Conservation (phyloP, 2,329 filamentous ascomycete species). For the Neonectria sp. region DNA sequence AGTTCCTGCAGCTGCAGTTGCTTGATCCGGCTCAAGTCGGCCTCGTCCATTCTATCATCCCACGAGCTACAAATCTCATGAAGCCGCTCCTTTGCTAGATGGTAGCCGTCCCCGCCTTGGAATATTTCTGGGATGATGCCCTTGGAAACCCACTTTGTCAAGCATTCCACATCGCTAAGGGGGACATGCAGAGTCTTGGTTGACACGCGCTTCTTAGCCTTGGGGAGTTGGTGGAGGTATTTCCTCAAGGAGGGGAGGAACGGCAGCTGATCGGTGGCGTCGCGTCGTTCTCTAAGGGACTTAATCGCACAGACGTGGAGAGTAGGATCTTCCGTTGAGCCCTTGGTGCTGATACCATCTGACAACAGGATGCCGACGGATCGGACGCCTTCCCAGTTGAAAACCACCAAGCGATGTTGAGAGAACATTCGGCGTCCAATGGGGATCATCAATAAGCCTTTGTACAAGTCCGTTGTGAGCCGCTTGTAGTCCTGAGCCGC, state of each 20-base stretch:
- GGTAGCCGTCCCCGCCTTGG: slow-evolving; percentile 63
- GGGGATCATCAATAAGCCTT: slow-evolving; percentile 82
- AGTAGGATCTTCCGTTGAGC: slow-evolving; percentile 71
- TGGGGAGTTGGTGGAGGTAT: slow-evolving; percentile 77
- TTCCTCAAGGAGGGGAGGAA: slow-evolving; percentile 81
- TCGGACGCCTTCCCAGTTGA: slow-evolving; percentile 86
- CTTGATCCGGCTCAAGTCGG: slow-evolving; percentile 86
- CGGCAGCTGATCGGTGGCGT: slow-evolving; percentile 88
- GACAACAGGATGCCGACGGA: slow-evolving; percentile 85
- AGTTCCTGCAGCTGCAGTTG: slow-evolving; percentile 87
- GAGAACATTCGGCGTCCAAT: slow-evolving; percentile 86
- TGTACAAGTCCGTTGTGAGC: slow-evolving; percentile 86
- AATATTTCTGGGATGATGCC: slow-evolving; percentile 74
- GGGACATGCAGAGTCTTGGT: slow-evolving; percentile 79
- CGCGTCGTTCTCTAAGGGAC: slow-evolving; percentile 76
- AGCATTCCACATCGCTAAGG: slow-evolving; percentile 84
- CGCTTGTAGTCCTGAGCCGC: slow-evolving; percentile 85
- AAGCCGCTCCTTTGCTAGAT: slow-evolving; percentile 77
- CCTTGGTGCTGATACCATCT: slow-evolving; percentile 79
- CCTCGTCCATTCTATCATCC: slow-evolving; percentile 86
- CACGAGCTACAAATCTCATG: slow-evolving; percentile 80
- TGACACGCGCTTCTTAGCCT: slow-evolving; percentile 76
- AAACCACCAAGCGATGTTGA: slow-evolving; percentile 84
- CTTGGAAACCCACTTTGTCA: slow-evolving; percentile 78
- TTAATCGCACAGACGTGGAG: slow-evolving; percentile 86